Conservation (phyloP, 768 basidiomycete species). For the Lactarius vividus region DNA sequence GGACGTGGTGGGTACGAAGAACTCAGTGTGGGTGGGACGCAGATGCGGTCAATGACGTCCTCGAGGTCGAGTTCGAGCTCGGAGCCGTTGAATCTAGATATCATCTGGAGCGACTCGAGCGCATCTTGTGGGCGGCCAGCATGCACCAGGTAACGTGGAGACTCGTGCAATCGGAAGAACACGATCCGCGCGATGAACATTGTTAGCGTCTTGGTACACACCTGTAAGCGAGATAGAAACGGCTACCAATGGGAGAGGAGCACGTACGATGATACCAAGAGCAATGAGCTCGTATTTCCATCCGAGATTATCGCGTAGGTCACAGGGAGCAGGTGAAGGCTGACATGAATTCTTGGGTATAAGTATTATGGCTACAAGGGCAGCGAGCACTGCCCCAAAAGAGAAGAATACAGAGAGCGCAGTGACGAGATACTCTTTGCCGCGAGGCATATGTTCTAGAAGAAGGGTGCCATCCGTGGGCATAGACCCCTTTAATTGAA, state of each 20-base stretch:
- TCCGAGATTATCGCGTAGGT: conserved; percentile 74
- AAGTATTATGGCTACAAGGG: conserved; percentile 72
- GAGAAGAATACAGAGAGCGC: conserved; percentile 96
- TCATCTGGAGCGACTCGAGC: conserved; percentile 74
- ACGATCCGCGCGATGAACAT: conserved; percentile 88
- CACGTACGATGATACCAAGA: conserved; percentile 79
- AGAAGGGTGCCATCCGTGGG: conserved; percentile 94
- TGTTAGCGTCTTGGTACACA: conserved; percentile 59
- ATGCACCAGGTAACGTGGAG: conserved; percentile 89
- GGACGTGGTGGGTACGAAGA: not conserved
- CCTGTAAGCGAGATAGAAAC: not conserved
- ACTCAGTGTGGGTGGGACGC: conserved; percentile 10
- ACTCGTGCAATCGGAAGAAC: conserved; percentile 92
- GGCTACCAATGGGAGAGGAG: not conserved
- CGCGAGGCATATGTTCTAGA: conserved; percentile 88
- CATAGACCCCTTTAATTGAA: conserved; percentile 72
- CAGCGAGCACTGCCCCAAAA: conserved; percentile 83
- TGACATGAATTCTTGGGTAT: conserved; percentile 75
- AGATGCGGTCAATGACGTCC: conserved; percentile 59
- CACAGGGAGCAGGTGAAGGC: conserved; percentile 50
- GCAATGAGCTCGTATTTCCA: conserved; percentile 84
- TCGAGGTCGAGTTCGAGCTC: conserved; percentile 61
- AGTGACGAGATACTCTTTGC: conserved; percentile 90
- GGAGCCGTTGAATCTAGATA: conserved; percentile 83
- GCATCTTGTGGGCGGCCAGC: conserved; percentile 85